Evolutionary conservation across 495 filamentous ascomycete genomes (phyloP).

Genomic region (Trichoderma erinaceum): DNA sequence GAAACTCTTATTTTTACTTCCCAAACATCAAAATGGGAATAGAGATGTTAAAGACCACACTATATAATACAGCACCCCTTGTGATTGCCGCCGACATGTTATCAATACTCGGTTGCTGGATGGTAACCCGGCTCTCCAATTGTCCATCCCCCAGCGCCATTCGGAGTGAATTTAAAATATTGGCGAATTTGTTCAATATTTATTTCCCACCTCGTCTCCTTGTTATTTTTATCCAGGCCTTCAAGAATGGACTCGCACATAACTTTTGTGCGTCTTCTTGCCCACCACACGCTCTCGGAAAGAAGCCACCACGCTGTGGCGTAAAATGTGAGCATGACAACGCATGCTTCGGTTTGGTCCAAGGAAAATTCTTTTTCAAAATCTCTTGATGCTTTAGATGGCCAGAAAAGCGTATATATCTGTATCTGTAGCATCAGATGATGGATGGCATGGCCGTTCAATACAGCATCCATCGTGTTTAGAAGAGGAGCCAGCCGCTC

Average conservation of each 20-base stretch:
- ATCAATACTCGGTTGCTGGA: not conserved
- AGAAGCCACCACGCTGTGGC: conserved; percentile 14
- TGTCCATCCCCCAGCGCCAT: not conserved
- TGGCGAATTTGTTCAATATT: not conserved
- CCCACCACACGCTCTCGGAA: conserved; percentile 15
- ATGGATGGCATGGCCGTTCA: conserved; percentile 1
- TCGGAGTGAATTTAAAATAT: not conserved
- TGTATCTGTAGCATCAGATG: conserved; percentile 5
- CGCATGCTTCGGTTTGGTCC: not conserved
- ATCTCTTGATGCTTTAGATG: conserved; percentile 3
- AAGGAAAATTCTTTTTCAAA: conserved; percentile 14
- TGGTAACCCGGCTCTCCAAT: not conserved
- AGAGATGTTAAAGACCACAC: not conserved
- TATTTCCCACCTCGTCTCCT: not conserved
- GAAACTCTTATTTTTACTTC: not conserved
- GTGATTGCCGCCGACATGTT: not conserved
- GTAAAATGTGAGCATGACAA: conserved; percentile 16
- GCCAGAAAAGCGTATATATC: conserved; percentile 16
- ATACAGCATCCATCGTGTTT: conserved; percentile 10
- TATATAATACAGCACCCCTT: not conserved
- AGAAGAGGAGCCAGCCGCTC: conserved; percentile 15
- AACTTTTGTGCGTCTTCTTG: not conserved
- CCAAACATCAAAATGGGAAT: not conserved
- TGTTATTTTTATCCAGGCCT: not conserved
- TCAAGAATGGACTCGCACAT: conserved; percentile 15